phyloP scores from a whole-genome alignment of 2,329 filamentous ascomycete species.

The Monosporascus ibericus region DNA sequence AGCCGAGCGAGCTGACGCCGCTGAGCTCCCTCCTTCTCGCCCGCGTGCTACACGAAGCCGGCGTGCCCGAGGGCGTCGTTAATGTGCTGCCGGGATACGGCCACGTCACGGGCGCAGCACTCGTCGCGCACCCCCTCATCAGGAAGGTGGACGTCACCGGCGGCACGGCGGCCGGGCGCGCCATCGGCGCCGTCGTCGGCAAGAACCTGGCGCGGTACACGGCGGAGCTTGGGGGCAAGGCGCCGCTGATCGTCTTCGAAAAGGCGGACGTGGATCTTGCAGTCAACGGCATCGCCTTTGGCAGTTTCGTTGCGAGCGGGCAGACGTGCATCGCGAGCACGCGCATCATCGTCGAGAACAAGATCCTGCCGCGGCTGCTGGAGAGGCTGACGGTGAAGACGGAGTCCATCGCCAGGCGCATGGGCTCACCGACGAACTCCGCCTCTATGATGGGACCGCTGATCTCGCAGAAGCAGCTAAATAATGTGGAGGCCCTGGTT shows the following conservation, averaged over 20 bases:
- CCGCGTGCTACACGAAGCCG: slow-evolving; percentile 56
- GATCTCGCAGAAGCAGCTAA: slow-evolving; percentile 56
- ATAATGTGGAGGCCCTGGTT: slow-evolving; percentile 61
- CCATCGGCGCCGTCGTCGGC: slow-evolving; percentile 60
- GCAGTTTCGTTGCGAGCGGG: slow-evolving; percentile 48
- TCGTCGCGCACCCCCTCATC: slow-evolving; percentile 45
- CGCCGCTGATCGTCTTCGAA: slow-evolving; percentile 61
- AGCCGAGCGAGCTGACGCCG: slow-evolving; percentile 58
- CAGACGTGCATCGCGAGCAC: slow-evolving; percentile 64
- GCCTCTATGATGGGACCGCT: slow-evolving; percentile 59
- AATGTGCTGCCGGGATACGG: slow-evolving; percentile 55
- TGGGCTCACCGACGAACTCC: slow-evolving; percentile 51
- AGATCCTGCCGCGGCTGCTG: slow-evolving; percentile 59
- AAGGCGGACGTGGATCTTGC: slow-evolving; percentile 60
- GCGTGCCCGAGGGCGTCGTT: slow-evolving; percentile 65
- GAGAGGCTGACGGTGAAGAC: slow-evolving; percentile 59
- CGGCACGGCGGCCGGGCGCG: slow-evolving; percentile 63
- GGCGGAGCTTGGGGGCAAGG: slow-evolving; percentile 67
- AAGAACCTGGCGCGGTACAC: slow-evolving; percentile 65
- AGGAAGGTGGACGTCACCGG: slow-evolving; percentile 71
- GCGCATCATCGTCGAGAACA: slow-evolving; percentile 66
- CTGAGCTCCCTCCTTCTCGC: slow-evolving; percentile 55
- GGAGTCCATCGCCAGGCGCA: slow-evolving; percentile 43
- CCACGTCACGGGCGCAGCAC: slow-evolving; percentile 42
- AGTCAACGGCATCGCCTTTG: slow-evolving; percentile 62